These are phyloP conservation scores for Linderina pennispora DNA, from an alignment of 192 early-diverging fungal species.

Conservation along the genomic window DNA sequence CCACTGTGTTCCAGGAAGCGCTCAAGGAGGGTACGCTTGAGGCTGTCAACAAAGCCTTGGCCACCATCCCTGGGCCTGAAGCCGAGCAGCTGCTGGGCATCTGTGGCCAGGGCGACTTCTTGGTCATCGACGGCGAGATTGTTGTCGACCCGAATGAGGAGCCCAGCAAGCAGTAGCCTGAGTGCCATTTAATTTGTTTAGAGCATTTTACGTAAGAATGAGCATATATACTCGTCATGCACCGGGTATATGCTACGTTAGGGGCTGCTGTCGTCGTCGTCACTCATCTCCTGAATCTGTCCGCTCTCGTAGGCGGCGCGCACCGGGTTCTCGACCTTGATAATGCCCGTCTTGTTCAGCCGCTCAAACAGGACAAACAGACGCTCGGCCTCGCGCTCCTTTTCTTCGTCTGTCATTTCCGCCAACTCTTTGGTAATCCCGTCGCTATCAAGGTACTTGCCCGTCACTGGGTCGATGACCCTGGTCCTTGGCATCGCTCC, in stretches of 20 bases:
- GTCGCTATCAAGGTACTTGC: conserved; percentile 51
- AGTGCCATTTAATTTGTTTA: neutral
- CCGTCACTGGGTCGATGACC: conserved; percentile 85
- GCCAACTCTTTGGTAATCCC: conserved; percentile 54
- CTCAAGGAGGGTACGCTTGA: conserved; percentile 71
- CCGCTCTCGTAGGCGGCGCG: conserved; percentile 51
- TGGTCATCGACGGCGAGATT: conserved; percentile 43
- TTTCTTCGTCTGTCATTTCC: conserved; percentile 94
- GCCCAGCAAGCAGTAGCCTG: neutral
- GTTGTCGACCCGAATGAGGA: conserved; percentile 39
- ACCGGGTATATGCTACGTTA: neutral
- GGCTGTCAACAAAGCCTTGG: conserved; percentile 77
- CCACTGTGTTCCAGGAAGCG: conserved; percentile 67
- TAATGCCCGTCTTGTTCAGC: conserved; percentile 85
- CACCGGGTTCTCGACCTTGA: conserved; percentile 72
- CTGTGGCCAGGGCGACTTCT: conserved; percentile 68
- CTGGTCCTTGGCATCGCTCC: neutral
- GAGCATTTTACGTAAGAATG: too few relatives aligned
- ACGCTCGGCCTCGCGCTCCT: conserved; percentile 87
- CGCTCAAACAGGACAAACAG: conserved; percentile 93
- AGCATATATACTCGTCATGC: too few relatives aligned
- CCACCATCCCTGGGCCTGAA: conserved; percentile 57
- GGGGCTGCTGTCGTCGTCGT: neutral
- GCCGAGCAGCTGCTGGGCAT: conserved; percentile 72
- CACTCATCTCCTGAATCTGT: conserved; percentile 23